phyloP scores from a whole-genome alignment of 2,329 filamentous ascomycete genomes.

The Trichoderma oligosporum region DNA sequence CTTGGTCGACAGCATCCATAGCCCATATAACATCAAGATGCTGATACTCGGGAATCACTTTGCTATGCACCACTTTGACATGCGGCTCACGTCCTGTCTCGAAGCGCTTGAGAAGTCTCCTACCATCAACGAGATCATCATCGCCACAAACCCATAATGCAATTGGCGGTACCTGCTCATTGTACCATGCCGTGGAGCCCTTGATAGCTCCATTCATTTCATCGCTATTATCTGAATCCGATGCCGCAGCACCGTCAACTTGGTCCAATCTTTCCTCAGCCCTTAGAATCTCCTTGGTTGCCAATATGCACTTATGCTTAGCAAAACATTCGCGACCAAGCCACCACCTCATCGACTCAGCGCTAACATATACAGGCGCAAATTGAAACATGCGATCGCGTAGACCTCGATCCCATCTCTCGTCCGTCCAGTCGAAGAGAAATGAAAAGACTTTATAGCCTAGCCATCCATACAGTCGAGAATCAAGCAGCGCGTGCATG shows the following conservation, averaged over 20 bases:
- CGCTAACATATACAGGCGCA: slow-evolving; percentile 82
- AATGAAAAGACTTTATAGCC: slow-evolving; percentile 89
- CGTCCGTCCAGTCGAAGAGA: slow-evolving; percentile 83
- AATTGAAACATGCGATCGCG: slow-evolving; percentile 87
- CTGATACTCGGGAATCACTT: slow-evolving; percentile 82
- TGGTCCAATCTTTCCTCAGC: slow-evolving; percentile 62
- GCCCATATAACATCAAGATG: slow-evolving; percentile 96
- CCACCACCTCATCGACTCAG: slow-evolving; percentile 96
- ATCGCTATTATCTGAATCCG: slow-evolving; percentile 19
- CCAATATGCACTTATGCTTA: slow-evolving; percentile 76
- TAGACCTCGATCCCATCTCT: slow-evolving; percentile 76
- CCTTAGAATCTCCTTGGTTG: slow-evolving; percentile 66
- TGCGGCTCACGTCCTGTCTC: slow-evolving; percentile 74
- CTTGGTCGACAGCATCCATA: slow-evolving; percentile 78
- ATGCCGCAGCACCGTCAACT: slow-evolving; percentile 4
- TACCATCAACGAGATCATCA: slow-evolving; percentile 81
- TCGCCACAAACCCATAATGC: slow-evolving; percentile 83
- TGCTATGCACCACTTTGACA: slow-evolving; percentile 75
- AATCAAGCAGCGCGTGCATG: slow-evolving; percentile 65
- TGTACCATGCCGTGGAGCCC: slow-evolving; percentile 72
- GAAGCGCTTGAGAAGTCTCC: slow-evolving; percentile 68
- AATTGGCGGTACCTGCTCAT: slow-evolving; percentile 72
- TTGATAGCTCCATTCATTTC: slow-evolving; percentile 33
- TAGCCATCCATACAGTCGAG: slow-evolving; percentile 69
- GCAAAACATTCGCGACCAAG: slow-evolving; percentile 79